These are phyloP conservation scores for Ceratocystis eucalypticola DNA, from an alignment of 2,329 filamentous ascomycete species.

Conservation along the genomic window DNA sequence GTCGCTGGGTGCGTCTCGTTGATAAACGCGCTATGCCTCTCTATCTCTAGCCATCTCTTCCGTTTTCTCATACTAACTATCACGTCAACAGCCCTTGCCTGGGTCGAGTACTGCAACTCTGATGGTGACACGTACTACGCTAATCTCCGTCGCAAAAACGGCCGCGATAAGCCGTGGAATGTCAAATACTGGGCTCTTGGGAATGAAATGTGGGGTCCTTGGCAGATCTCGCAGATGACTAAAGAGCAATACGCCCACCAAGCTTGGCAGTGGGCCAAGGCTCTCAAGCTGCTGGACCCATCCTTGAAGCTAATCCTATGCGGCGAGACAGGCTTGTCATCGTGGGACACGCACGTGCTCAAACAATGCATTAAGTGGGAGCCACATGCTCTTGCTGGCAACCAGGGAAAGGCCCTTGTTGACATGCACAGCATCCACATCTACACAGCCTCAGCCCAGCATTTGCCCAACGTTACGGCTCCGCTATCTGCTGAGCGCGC, in stretches of 20 bases:
- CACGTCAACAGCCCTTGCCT: slow-evolving; percentile 41
- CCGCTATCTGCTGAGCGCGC: slow-evolving; percentile 58
- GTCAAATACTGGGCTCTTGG: slow-evolving; percentile 78
- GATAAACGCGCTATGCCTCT: neutral
- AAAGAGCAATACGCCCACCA: slow-evolving; percentile 56
- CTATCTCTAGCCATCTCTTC: neutral
- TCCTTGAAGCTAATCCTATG: slow-evolving; percentile 58
- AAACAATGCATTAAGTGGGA: slow-evolving; percentile 46
- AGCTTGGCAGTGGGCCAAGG: slow-evolving; percentile 59
- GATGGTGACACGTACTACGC: slow-evolving; percentile 67
- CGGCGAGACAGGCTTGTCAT: slow-evolving; percentile 53
- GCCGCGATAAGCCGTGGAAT: slow-evolving; percentile 62
- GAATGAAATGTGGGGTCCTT: slow-evolving; percentile 57
- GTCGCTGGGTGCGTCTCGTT: neutral
- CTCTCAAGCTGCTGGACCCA: slow-evolving; percentile 58
- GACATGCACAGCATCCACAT: slow-evolving; percentile 75
- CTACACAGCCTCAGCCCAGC: slow-evolving; percentile 49
- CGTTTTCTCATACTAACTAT: neutral
- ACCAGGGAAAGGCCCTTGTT: slow-evolving; percentile 35
- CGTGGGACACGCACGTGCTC: slow-evolving; percentile 62
- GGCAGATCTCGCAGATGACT: slow-evolving; percentile 54
- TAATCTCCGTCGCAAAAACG: slow-evolving; percentile 63
- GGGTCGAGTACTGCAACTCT: slow-evolving; percentile 80
- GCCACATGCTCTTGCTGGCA: slow-evolving; percentile 26
- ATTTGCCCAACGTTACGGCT: slow-evolving; percentile 36